Evolutionary conservation across 2,329 filamentous ascomycete genomes (phyloP).

Genomic region (Aspergillus tanneri): DNA sequence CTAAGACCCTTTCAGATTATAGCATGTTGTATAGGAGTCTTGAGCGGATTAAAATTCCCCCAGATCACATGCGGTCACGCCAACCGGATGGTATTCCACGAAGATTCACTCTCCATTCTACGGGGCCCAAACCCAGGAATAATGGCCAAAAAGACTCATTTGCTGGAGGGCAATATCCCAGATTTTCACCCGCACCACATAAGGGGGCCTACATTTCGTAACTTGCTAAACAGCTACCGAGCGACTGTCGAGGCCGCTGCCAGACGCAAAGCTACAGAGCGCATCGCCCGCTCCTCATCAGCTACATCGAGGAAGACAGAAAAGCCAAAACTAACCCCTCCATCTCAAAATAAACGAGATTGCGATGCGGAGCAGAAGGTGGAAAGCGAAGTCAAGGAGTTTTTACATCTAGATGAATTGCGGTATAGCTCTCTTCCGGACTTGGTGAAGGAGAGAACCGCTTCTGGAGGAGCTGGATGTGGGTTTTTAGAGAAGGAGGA

Average conservation of each 20-base stretch:
- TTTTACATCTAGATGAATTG: constrained; percentile 38
- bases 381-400: constrained; percentile 24
- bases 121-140: neutral
- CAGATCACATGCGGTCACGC: neutral
- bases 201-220: constrained; percentile 25
- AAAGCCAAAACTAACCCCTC: neutral
- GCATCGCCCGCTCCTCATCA: neutral
- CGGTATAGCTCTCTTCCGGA: constrained; percentile 38
- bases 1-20: too few species aligned
- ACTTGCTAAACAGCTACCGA: constrained; percentile 29
- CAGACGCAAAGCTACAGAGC: constrained; percentile 21
- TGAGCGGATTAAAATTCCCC: neutral
- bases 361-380: constrained; percentile 6
- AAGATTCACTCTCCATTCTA: neutral
- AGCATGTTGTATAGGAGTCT: too few species aligned
- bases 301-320: constrained; percentile 1
- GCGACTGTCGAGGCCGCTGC: constrained; percentile 26
- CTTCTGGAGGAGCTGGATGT: constrained; percentile 10
- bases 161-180: neutral
- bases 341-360: neutral
- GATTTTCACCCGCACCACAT: constrained; percentile 29
- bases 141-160: neutral
- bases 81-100: too few species aligned
- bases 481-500: constrained; percentile 35
- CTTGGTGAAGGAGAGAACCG: constrained; percentile 20